These are phyloP conservation scores for Cyclotella cryptica DNA, from an alignment of 108 stramenopile genomes.

Conservation along the genomic window DNA sequence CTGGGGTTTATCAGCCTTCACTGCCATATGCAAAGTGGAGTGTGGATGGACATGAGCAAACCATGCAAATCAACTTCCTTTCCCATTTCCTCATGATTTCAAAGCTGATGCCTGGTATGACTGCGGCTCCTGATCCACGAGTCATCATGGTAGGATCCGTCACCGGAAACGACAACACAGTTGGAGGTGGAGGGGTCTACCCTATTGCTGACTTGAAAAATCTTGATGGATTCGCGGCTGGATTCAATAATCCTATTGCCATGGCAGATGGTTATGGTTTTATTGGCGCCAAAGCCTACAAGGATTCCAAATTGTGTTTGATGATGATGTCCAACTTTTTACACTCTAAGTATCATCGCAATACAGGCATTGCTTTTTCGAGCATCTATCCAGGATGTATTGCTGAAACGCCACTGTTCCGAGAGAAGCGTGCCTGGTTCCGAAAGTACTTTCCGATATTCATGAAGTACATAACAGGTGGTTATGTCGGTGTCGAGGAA, in stretches of 20 bases:
- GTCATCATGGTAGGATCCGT: conserved; percentile 89
- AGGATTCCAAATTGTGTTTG: conserved; percentile 87
- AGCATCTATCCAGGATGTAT: conserved; percentile 98
- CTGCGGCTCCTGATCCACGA: conserved; percentile 71
- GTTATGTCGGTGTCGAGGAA: conserved; percentile 88
- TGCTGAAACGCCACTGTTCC: conserved; percentile 94
- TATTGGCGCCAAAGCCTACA: conserved; percentile 93
- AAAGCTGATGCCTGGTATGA: conserved; percentile 71
- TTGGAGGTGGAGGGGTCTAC: conserved; percentile 92
- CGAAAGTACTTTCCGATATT: conserved; percentile 79
- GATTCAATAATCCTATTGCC: conserved; percentile 83
- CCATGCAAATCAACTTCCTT: conserved; percentile 92
- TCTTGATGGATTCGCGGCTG: conserved; percentile 86
- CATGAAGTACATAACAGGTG: conserved; percentile 90
- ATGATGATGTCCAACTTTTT: conserved; percentile 93
- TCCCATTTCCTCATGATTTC: conserved; percentile 89
- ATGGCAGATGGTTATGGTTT: conserved; percentile 94
- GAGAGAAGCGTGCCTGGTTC: conserved; percentile 97
- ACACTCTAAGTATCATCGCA: conserved; percentile 88
- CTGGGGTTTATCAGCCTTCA: conserved; percentile 89
- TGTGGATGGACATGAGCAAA: conserved; percentile 88
- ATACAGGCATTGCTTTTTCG: conserved; percentile 91
- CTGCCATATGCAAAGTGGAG: conserved; percentile 88
- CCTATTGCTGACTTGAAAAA: conserved; percentile 91
- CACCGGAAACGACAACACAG: conserved; percentile 93